Conservation (phyloP, 1,139 yeast genomes). For the Magnusiomyces fungicola region DNA sequence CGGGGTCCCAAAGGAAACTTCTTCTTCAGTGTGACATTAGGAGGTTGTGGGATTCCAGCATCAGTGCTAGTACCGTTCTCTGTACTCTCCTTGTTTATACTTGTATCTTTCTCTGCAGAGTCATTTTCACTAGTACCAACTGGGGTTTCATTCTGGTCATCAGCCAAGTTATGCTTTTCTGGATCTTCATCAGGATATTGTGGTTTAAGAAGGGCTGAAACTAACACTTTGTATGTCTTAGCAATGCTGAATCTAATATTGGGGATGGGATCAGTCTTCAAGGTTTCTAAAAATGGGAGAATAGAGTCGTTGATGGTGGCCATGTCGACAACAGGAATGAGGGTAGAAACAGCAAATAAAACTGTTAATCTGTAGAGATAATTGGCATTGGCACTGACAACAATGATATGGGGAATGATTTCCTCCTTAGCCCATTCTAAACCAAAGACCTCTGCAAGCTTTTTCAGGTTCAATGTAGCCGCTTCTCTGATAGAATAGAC, state of each 20-base stretch:
- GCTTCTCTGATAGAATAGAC: conserved; percentile 96
- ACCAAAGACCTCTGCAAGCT: conserved; percentile 81
- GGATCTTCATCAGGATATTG: conserved; percentile 18
- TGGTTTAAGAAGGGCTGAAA: conserved; percentile 41
- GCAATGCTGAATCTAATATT: conserved; percentile 94
- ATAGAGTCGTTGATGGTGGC: conserved; percentile 55
- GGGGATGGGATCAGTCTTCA: conserved; percentile 78
- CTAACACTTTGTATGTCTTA: conserved; percentile 62
- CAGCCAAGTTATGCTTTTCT: conserved; percentile 20
- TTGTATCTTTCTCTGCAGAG: not conserved
- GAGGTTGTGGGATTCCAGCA: conserved; percentile 1
- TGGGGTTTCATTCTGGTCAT: not conserved
- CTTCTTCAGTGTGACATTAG: conserved; percentile 3
- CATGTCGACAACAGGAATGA: conserved; percentile 50
- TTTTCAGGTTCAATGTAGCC: conserved; percentile 76
- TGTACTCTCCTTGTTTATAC: not conserved
- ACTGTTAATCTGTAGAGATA: conserved; percentile 91
- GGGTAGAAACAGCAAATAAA: conserved; percentile 73
- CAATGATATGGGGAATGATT: conserved; percentile 68
- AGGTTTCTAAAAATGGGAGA: conserved; percentile 68
- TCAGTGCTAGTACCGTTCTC: not conserved
- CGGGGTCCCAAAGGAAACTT: conserved; percentile 16
- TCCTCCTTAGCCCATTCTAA: conserved; percentile 88
- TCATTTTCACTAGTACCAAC: not conserved
- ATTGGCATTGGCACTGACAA: conserved; percentile 46